Evolutionary conservation across 306 rosid species (phyloP).

Genomic region (Cucurbita pepo): DNA sequence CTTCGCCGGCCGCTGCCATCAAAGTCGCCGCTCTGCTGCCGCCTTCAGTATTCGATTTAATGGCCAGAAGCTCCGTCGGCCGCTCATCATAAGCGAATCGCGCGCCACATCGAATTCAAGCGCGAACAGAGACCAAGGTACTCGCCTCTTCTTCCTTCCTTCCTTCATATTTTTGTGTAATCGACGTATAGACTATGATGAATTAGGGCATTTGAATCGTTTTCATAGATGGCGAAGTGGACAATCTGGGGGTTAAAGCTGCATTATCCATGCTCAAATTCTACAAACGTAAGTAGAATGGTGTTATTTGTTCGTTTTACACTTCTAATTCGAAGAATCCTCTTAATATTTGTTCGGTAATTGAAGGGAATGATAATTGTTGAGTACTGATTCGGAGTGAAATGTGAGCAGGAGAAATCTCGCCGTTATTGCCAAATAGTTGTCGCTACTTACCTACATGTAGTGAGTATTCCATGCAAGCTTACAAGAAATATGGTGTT

Average conservation of each 20-base stretch:
- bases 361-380: background rate
- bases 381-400: background rate
- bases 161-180: background rate
- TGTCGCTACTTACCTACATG: constrained; percentile 78
- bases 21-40: background rate
- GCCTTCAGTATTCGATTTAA: background rate
- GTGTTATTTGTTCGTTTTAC: background rate
- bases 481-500: constrained; percentile 77
- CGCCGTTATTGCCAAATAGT: constrained; percentile 68
- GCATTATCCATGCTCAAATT: constrained; percentile 52
- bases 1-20: constrained; percentile 7
- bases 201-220: background rate
- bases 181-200: background rate
- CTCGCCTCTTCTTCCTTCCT: constrained; percentile 1
- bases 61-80: constrained; percentile 6
- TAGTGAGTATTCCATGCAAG: constrained; percentile 93
- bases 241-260: constrained; percentile 45
- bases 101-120: constrained; percentile 22
- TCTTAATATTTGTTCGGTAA: background rate
- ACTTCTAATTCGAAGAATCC: background rate
- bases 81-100: constrained; percentile 1
- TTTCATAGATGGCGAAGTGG: constrained; percentile 26
- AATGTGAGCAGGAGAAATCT: constrained; percentile 57
- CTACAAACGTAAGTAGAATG: constrained; percentile 43
- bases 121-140: constrained; percentile 29